Percentiles rank a stretch among this genome's conserved stretches.
phyloP scores from a whole-genome alignment of 208 protist genomes.

The Leishmania tarentolae region DNA sequence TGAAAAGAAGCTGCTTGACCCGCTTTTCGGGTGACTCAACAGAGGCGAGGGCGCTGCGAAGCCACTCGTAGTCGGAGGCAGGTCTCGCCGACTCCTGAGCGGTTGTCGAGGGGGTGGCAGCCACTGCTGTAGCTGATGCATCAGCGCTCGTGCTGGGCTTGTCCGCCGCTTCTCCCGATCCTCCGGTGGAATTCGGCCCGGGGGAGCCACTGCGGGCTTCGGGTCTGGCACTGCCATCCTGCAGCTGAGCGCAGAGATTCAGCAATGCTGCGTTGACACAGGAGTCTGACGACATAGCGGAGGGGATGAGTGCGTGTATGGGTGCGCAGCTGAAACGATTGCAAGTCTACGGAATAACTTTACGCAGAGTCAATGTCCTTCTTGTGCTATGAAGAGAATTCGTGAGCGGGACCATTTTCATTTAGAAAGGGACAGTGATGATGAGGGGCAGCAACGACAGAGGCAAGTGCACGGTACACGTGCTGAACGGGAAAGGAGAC shows the following conservation, averaged over 20 bases:
- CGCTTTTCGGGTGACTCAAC: slow-evolving; percentile 78
- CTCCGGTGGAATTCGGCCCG: not conserved
- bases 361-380: too few relatives aligned
- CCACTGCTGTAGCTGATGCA: not conserved
- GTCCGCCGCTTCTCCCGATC: not conserved
- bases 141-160: not conserved
- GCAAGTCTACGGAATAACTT: not conserved
- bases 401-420: not conserved
- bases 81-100: slow-evolving; percentile 12
- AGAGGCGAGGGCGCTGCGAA: slow-evolving; percentile 61
- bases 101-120: not conserved
- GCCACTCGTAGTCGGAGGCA: slow-evolving; percentile 64
- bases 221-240: not conserved
- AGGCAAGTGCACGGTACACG: not conserved
- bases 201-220: not conserved
- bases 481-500: not conserved
- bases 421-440: not conserved
- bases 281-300: slow-evolving; percentile 27
- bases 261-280: slow-evolving; percentile 34
- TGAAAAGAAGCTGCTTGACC: slow-evolving; percentile 44
- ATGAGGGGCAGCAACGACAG: not conserved
- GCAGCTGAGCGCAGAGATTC: slow-evolving; percentile 36
- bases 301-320: not conserved
- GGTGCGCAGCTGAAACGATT: not conserved
- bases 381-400: too few relatives aligned